Percentiles rank a stretch among this genome's conserved stretches.
Evolutionary conservation across 306 rosid species (phyloP).

Genomic region (Vigna trinervia): DNA sequence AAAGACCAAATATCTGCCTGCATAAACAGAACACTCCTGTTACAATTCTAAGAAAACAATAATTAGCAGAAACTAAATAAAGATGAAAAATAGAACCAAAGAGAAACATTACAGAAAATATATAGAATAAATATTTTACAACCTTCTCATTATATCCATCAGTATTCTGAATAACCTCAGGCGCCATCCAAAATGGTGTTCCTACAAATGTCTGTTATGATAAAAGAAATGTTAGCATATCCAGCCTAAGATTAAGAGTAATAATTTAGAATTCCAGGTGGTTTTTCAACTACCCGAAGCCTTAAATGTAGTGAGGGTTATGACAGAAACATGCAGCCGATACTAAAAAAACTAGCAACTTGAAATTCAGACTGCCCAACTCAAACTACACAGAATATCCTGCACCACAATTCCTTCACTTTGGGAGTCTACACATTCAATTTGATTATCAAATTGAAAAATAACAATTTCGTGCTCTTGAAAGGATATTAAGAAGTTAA

Average conservation of each 20-base stretch:
- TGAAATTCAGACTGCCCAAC: conserved; percentile 18
- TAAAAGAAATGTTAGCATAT: conserved; percentile 63
- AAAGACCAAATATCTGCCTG: conserved; percentile 99
- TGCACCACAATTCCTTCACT: conserved; percentile 31
- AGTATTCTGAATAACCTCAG: conserved; percentile 96
- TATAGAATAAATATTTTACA: conserved; percentile 38
- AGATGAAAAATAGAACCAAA: conserved; percentile 30
- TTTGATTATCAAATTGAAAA: conserved; percentile 28
- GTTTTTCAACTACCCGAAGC: conserved; percentile 1
- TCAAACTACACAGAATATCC: conserved; percentile 11
- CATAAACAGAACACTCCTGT: conserved; percentile 48
- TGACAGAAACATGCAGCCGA: conserved; percentile 22
- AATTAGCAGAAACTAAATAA: conserved; percentile 31
- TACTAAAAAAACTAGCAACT: neutral
- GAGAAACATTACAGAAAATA: conserved; percentile 27
- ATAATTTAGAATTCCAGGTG: conserved; percentile 3
- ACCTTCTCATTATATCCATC: conserved; percentile 99
- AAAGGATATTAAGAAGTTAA: conserved; percentile 25
- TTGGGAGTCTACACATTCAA: conserved; percentile 26
- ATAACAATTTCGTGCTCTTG: neutral
- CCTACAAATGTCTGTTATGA: conserved; percentile 96
- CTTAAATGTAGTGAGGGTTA: conserved; percentile 15
- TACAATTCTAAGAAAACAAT: conserved; percentile 34
- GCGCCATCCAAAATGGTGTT: conserved; percentile 99
- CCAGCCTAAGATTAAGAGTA: conserved; percentile 15